Percentiles rank a stretch among this genome's conserved stretches.
Evolutionary conservation across 495 filamentous ascomycete species (phyloP).

Genomic region (Tetracladium marchalianum): DNA sequence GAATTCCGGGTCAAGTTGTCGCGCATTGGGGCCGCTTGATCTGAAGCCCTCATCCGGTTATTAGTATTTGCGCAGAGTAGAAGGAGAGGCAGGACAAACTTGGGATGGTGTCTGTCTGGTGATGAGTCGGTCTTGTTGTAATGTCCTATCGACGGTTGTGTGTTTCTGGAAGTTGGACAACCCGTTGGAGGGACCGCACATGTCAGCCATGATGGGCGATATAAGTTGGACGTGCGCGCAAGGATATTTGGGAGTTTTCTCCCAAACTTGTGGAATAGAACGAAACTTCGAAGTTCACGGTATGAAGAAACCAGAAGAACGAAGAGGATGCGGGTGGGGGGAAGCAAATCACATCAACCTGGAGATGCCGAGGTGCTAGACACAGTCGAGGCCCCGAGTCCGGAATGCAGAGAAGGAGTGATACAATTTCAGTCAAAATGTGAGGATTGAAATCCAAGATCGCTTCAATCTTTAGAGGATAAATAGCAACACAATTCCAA

Average conservation of each 20-base stretch:
- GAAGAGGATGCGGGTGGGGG: no score
- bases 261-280: not conserved
- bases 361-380: no score
- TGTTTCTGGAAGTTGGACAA: slow-evolving; percentile 81
- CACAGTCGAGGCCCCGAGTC: no score
- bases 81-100: slow-evolving; percentile 26
- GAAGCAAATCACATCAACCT: no score
- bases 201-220: slow-evolving; percentile 56
- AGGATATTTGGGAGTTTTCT: not conserved
- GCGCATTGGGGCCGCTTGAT: slow-evolving; percentile 41
- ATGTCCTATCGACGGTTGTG: slow-evolving; percentile 60
- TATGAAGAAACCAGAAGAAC: not conserved
- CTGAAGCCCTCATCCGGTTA: slow-evolving; percentile 45
- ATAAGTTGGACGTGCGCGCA: not conserved
- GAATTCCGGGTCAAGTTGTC: slow-evolving; percentile 56
- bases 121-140: slow-evolving; percentile 74
- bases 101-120: slow-evolving; percentile 43
- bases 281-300: not conserved
- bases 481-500: no score
- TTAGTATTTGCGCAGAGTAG: slow-evolving; percentile 1
- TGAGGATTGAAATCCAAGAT: no score
- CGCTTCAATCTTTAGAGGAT: no score
- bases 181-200: slow-evolving; percentile 87
- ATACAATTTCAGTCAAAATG: no score
- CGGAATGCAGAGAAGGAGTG: no score